A percentile compares a stretch with the other conserved stretches of the same genome.
phyloP scores from a whole-genome alignment of 2,329 filamentous ascomycete species.

The Fusarium scirpi region DNA sequence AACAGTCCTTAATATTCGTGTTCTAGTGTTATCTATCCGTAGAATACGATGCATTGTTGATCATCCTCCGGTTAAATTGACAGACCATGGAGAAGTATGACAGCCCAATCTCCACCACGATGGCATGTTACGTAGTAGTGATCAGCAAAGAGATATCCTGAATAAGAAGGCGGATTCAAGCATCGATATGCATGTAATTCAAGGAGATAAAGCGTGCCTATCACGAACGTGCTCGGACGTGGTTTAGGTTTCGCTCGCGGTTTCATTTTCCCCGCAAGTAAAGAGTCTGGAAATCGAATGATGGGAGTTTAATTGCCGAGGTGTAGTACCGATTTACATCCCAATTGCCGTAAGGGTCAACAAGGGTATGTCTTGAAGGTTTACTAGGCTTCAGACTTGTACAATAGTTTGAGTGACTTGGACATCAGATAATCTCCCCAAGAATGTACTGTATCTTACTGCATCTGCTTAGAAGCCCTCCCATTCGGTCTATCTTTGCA shows the following conservation, averaged over 20 bases:
- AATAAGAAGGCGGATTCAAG: constrained; percentile 15
- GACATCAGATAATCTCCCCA: not conserved
- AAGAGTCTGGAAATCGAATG: not conserved
- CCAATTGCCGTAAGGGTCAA: not conserved
- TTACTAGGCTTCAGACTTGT: not conserved
- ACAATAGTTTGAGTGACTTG: not conserved
- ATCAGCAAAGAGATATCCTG: constrained; percentile 15
- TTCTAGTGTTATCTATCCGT: not conserved
- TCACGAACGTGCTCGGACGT: constrained; percentile 1
- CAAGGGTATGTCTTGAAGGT: not conserved
- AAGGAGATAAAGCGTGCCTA: constrained; percentile 14
- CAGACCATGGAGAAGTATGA: not conserved
- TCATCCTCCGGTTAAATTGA: not conserved
- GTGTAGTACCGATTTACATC: not conserved
- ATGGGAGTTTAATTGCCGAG: constrained; percentile 4
- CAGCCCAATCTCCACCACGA: not conserved
- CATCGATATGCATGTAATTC: constrained; percentile 16
- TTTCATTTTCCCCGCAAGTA: constrained; percentile 22
- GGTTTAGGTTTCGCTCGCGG: not conserved
- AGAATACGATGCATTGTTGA: not conserved
- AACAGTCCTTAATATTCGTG: not conserved
- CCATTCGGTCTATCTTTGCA: constrained; percentile 40
- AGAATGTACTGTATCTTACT: not conserved
- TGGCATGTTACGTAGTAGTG: constrained; percentile 13
- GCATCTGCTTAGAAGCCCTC: not conserved